Base-by-base conservation (phyloP, 805 yeast species). In the Yarrowia divulgata region DNA sequence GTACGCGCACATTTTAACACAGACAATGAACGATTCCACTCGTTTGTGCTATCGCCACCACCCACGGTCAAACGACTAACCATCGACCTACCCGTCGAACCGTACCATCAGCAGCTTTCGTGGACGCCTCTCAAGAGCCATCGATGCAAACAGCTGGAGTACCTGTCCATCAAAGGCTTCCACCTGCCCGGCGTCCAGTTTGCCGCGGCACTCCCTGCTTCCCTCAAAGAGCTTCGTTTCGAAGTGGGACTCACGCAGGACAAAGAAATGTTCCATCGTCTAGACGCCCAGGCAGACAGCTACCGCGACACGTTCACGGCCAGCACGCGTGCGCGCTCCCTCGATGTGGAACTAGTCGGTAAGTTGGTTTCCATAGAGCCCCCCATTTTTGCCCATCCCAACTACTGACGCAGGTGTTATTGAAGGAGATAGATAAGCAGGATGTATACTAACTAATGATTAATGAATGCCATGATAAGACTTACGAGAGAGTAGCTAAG, bases 31-130 rank as follows among this genome's bases (percentile, higher is more conserved):
- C 71, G 71, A 19, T 52, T 70, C 54, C 45, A 50, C 8, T 62
- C 71, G 1, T 64, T 70, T 23, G 71, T 66, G 3, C 71, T 68
- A 18, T 69, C 71, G 4, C 71, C 71, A 13, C 71, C 71, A 9
- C 45, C 60, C 10, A 49, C 68, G 4, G 55, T 70, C 48, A 62
- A 58, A 43, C 50, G 66, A 29, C 70, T 70, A 39, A 60, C 43
- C 23, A 42, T 70, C 19, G 70, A 70, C 5, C 52, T 70, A 5
- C 68, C 70, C 16, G 69, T 42, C 14, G 68, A 68, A 9, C 55
- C 70, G 34, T 71, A 57, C 52, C 67, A 62, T 32, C 55, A 66
- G 46, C 69, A 69, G 40, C 55, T 63, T 34, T 43, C 69, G 32
- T 69, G 71, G 71, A 49, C 52, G 10, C 70, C 69, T 0, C 46